Conservation (phyloP, 495 filamentous ascomycete genomes). For the Endocarpon pusillum region DNA sequence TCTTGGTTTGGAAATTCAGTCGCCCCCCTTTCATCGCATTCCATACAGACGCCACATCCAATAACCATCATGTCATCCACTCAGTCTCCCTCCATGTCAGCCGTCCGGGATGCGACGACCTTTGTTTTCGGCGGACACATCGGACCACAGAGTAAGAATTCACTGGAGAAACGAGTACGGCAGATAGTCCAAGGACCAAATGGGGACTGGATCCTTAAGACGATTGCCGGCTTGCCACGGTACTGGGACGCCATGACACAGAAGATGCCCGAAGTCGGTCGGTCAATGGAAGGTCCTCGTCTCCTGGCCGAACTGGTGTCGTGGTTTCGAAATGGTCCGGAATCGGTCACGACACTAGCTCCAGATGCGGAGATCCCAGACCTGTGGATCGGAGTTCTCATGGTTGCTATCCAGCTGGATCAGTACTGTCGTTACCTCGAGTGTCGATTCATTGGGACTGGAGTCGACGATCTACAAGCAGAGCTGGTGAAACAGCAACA, state of each 20-base stretch:
- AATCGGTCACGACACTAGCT: not conserved
- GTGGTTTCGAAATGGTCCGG: conserved; percentile 4
- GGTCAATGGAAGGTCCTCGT: conserved; percentile 1
- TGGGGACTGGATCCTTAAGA: conserved; percentile 8
- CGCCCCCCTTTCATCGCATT: too few relatives aligned
- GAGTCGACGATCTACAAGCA: conserved; percentile 2
- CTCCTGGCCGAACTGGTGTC: conserved; percentile 4
- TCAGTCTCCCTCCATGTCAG: too few relatives aligned
- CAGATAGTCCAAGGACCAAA: conserved; percentile 4
- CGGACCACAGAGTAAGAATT: conserved; percentile 3
- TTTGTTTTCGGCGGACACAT: conserved; percentile 6
- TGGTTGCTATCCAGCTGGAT: conserved; percentile 16
- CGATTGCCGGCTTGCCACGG: conserved; percentile 4
- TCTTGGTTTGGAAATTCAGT: too few relatives aligned
- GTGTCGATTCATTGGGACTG: not conserved
- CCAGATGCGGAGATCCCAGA: conserved; percentile 10
- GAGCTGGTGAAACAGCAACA: conserved; percentile 2
- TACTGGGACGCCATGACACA: conserved; percentile 5
- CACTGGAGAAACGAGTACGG: conserved; percentile 4
- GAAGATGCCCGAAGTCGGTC: conserved; percentile 5
- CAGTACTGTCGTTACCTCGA: conserved; percentile 14
- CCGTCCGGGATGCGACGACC: conserved; percentile 5
- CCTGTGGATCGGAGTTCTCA: conserved; percentile 15
- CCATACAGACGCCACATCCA: too few relatives aligned
- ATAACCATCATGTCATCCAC: too few relatives aligned